Base-by-base conservation (phyloP, 2,329 filamentous ascomycete species). In the Elsinoe arachidis region DNA sequence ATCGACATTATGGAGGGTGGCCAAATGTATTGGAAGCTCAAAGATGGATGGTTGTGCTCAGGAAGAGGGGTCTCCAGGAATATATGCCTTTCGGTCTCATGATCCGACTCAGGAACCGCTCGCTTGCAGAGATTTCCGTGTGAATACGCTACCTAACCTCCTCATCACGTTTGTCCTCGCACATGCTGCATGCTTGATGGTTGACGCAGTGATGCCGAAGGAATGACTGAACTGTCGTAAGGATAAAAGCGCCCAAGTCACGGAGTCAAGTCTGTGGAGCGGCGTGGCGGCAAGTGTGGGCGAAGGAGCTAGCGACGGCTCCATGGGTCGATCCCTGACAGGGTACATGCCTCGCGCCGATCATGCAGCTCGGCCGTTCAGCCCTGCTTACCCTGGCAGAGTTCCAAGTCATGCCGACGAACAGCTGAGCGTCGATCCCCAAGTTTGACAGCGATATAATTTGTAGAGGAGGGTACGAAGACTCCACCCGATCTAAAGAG, bases 261-360 rank as follows among this genome's bases (percentile, higher is more conserved):
- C 19, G 4, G 23, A 34, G 17, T n/a, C 23, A 15, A 15, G 4
- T 6, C 12, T 14, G 23, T 26, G 23, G 12, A 26, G 2, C 17
- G 2, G 11, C 33, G 5, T 7, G 10, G 44, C 23, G 44, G 30
- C 44, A 33, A 21, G 5, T 35, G 15, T 9, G 19, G 30, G 23
- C 44, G 44, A 34, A 34, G 17, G 41, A 49, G 44, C 44, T 49
- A 34, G 23, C 44, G 33, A 49, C 44, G 44, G 44, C 44, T 49
- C 44, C 44, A 49, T 33, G 37, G 23, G 44, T 49, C 26, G 44
- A 49, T 49, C 44, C 12, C 12, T 49, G 26, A 26, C 19, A 49
- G 26, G 44, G 26, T 34, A 51, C 46, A 51, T 51, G 46, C 2
- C 6, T 34, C 10, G 26, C 33, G 26, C 19, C 39, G 26, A 15